Evolutionary conservation across 306 rosid genomes (phyloP), one percentile per base, ranked within the genome.

Genomic region (Begonia fuchsioides): DNA sequence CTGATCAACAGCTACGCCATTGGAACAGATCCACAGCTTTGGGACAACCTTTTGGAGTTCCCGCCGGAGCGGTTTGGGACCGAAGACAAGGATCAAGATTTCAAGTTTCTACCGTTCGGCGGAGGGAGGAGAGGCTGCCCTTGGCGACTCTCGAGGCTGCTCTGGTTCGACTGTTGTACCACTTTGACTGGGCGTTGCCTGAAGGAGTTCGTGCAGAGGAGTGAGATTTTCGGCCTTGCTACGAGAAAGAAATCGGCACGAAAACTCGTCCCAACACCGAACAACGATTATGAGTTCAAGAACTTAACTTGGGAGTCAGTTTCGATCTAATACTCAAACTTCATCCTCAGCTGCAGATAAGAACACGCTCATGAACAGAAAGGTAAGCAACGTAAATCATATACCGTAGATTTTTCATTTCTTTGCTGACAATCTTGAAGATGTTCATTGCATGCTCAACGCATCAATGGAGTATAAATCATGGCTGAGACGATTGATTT

Each of bases 51-150:
- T 19, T 53, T 55, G 32, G 51, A 40, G 32, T 68, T 32, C 13
- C 59, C 52, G 26, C 71, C 74, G 5, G 59, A 60, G 53, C 56
- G 75, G 48, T 64, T 73, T 18, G 6, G 12, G 9, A 48, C 32
- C 6, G 75, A 57, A 1, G 39, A 39, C 15, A 57, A 47, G 26
- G 68, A 61, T 15, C 58, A 44, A 13, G 72, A 73, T 17, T 73
- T 60, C 8, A 51, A 39, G 68, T 64, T 60, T 62, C 20, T 73
- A 32, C 72, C 75, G 8, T 73, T 68, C 47, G 79, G 75, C 2
- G 68, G 51, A 48, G 75, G 79, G 48, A 62, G 74, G 44, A 64
- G 79, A 65, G 71, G 64, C 8, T 73, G 66, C 52, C 75, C 79
- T 0, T 64, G 4, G 78, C 57, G 18, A 73, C 68, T 0, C 53